Evolutionary conservation across 2,329 filamentous ascomycete species (phyloP).

Genomic region (Talaromyces sp.): DNA sequence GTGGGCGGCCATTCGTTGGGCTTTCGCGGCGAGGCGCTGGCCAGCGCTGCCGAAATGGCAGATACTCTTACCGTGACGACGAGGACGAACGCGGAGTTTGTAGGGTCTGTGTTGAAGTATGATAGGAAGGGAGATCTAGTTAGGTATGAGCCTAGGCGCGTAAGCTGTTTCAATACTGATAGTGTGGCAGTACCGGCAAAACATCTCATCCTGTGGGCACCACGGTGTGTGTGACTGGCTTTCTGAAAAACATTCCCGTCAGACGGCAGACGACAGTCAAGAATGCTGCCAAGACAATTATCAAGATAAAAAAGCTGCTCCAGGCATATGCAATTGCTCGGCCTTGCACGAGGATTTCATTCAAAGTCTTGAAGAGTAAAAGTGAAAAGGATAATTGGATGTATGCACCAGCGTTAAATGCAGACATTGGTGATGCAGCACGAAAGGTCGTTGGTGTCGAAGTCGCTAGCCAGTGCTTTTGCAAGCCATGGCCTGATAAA

Average conservation of each 20-base stretch:
- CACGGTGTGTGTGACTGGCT: slow-evolving; percentile 51
- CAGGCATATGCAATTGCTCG: slow-evolving; percentile 57
- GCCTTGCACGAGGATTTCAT: slow-evolving; percentile 49
- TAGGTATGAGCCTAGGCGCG: slow-evolving; percentile 26
- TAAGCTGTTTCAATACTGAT: slow-evolving; percentile 6
- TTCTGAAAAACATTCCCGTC: slow-evolving; percentile 56
- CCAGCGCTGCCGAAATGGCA: slow-evolving; percentile 56
- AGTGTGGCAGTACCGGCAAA: slow-evolving; percentile 24
- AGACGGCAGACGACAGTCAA: slow-evolving; percentile 53
- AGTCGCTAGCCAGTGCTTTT: slow-evolving; percentile 46
- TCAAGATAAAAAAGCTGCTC: slow-evolving; percentile 49
- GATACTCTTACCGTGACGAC: slow-evolving; percentile 50
- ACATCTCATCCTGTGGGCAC: slow-evolving; percentile 56
- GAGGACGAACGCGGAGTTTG: slow-evolving; percentile 51
- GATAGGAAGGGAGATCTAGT: slow-evolving; percentile 44
- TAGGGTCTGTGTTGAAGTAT: slow-evolving; percentile 49
- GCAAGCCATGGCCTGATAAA: slow-evolving; percentile 21
- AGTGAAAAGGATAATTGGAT: slow-evolving; percentile 57
- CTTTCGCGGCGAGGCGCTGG: slow-evolving; percentile 61
- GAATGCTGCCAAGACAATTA: slow-evolving; percentile 43
- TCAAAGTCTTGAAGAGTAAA: slow-evolving; percentile 54
- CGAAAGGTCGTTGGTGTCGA: slow-evolving; percentile 53
- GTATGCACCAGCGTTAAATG: slow-evolving; percentile 50
- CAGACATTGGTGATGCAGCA: slow-evolving; percentile 48
- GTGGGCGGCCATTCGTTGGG: slow-evolving; percentile 55